Base-by-base conservation (phyloP, 2,329 filamentous ascomycete genomes). In the Dendryphion nanum region DNA sequence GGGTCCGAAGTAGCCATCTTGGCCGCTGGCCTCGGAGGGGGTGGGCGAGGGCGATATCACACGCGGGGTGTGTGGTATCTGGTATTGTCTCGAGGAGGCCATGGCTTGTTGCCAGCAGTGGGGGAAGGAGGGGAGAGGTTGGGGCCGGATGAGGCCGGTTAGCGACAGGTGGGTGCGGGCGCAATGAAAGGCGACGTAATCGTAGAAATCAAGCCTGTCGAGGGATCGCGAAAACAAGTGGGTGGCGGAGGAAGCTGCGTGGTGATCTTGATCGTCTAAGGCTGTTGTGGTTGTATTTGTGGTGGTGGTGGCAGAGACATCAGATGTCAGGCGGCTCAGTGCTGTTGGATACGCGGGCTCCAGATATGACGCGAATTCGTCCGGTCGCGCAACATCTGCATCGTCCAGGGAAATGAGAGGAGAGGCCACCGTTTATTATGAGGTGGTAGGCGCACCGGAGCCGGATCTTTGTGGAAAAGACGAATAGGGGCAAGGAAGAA, bases 21-120 rank as follows among this genome's bases (percentile, higher is more conserved):
- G 66, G 16, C 47, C 77, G 49, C 74, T 75, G 29, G 60, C 60
- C 41, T 70, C 67, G 16, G 61, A 65, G 53, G 73, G 74, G 20
- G 63, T 63, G 28, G 90, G 89, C 38, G 89, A 93, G 28, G 90
- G 89, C 10, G 89, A 94, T 53, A 93, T 94, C 52, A 96, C 86
- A 59, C 89, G 84, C 57, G 89, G 89, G 40, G 85, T 93, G 40
- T 78, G 78, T 40, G 90, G 89, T 41, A 93, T 73, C 51, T 74
- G 71, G 47, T 78, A 71, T 54, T 72, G 70, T 33, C 72, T 69
- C 63, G 77, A 77, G 30, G 66, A 51, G 41, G 64, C 58, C 53
- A 71, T 71, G 43, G 61, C 59, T 37, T 53, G 50, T 37, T 55
- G 61, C 57, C 59, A 66, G 47, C 61, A 65, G 41, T 49, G 51